phyloP scores from a whole-genome alignment of 805 yeast genomes.

The Teunomyces lycoperdinae region DNA sequence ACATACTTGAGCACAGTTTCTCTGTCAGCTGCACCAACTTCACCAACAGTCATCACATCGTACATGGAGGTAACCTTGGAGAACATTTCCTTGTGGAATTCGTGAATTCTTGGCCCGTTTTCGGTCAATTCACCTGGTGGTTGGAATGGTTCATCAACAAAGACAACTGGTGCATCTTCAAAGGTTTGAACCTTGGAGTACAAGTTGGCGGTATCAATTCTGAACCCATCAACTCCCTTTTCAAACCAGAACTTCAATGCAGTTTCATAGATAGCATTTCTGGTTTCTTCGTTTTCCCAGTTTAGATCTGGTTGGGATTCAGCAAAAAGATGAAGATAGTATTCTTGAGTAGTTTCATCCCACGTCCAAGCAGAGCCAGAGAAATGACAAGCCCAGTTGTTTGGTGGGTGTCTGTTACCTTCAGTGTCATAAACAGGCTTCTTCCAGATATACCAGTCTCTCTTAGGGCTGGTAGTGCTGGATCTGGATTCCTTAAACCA shows the following conservation, averaged over 20 bases:
- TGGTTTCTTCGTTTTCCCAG: constrained; percentile 51
- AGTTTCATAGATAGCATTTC: constrained; percentile 41
- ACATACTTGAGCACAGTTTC: constrained; percentile 45
- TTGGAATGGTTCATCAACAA: constrained; percentile 41
- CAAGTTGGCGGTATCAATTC: constrained; percentile 55
- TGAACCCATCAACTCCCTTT: constrained; percentile 57
- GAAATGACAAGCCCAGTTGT: constrained; percentile 54
- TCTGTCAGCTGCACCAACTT: constrained; percentile 44
- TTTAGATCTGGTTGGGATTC: constrained; percentile 57
- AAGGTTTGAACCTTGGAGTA: constrained; percentile 47
- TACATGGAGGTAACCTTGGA: constrained; percentile 40
- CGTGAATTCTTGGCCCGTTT: constrained; percentile 57
- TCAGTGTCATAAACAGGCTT: constrained; percentile 44
- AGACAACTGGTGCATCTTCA: constrained; percentile 48
- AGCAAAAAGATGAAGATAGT: constrained; percentile 54
- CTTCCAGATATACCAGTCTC: constrained; percentile 64
- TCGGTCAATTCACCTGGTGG: constrained; percentile 29
- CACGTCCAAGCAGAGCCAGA: constrained; percentile 57
- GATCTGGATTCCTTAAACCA: constrained; percentile 59
- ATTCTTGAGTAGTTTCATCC: constrained; percentile 53
- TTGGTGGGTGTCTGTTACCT: constrained; percentile 55
- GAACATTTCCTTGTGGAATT: constrained; percentile 53
- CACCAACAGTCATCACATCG: constrained; percentile 58
- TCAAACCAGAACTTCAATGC: constrained; percentile 55
- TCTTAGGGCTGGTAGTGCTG: constrained; percentile 49